phyloP scores from a whole-genome alignment of 768 basidiomycete genomes.

The Lentinula sp. region DNA sequence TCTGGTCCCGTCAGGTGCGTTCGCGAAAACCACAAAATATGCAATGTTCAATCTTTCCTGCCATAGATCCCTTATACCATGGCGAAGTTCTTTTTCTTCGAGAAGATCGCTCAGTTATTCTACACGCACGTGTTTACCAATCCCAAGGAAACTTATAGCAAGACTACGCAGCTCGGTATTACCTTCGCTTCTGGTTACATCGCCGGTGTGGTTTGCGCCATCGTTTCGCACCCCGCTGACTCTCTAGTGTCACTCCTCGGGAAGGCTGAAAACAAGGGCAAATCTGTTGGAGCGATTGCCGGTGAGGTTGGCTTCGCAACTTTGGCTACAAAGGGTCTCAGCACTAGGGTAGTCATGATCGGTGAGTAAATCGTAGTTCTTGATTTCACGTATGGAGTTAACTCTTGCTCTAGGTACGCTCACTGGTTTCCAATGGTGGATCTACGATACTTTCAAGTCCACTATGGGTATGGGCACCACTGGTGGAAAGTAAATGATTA shows the following conservation, averaged over 20 bases:
- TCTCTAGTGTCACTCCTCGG: slow-evolving; percentile 91
- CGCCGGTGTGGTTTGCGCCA: slow-evolving; percentile 92
- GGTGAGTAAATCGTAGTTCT: slow-evolving; percentile 26
- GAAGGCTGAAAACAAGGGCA: slow-evolving; percentile 83
- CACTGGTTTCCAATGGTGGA: slow-evolving; percentile 86
- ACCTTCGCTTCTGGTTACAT: slow-evolving; percentile 91
- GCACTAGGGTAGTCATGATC: slow-evolving; percentile 84
- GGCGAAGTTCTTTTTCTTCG: slow-evolving; percentile 98
- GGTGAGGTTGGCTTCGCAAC: slow-evolving; percentile 59
- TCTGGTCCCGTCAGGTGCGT: slow-evolving; percentile 82
- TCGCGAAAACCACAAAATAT: not conserved
- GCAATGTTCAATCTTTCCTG: not conserved
- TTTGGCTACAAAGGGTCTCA: slow-evolving; percentile 81
- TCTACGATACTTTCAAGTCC: slow-evolving; percentile 84
- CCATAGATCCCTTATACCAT: slow-evolving; percentile 92
- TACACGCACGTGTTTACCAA: slow-evolving; percentile 81
- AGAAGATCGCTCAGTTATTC: slow-evolving; percentile 82
- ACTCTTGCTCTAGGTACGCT: slow-evolving; percentile 22
- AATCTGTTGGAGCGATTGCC: slow-evolving; percentile 64
- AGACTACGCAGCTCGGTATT: slow-evolving; percentile 81
- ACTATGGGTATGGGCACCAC: slow-evolving; percentile 84
- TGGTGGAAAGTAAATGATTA: slow-evolving; percentile 64
- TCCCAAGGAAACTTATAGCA: slow-evolving; percentile 73
- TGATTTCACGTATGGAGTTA: not conserved
- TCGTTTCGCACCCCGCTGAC: slow-evolving; percentile 96